phyloP scores from a whole-genome alignment of 116 monocot genomes.

The Thalassia testudinum region DNA sequence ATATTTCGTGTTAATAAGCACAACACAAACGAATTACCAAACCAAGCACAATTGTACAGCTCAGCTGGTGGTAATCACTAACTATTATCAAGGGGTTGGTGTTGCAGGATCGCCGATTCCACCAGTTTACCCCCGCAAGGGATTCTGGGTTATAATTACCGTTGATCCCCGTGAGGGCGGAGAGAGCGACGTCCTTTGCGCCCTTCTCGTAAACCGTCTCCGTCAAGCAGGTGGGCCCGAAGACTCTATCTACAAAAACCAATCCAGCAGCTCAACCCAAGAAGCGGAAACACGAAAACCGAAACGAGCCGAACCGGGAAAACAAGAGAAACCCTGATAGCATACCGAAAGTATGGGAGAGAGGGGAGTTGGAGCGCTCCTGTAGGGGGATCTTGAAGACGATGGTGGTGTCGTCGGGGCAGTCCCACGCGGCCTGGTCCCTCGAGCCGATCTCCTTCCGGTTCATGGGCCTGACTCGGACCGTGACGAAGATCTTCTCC shows the following conservation, averaged over 20 bases:
- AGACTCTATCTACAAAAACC: slow-evolving; percentile 57
- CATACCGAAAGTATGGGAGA: slow-evolving; percentile 71
- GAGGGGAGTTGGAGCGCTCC: slow-evolving; percentile 37
- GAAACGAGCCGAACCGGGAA: background rate
- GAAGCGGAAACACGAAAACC: background rate
- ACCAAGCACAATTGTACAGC: too few relatives aligned
- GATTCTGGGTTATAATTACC: too few relatives aligned
- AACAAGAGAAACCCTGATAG: background rate
- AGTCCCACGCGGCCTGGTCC: slow-evolving; percentile 78
- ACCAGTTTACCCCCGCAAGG: too few relatives aligned
- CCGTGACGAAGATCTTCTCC: slow-evolving; percentile 88
- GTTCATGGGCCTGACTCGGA: slow-evolving; percentile 66
- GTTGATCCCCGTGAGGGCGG: slow-evolving; percentile 90
- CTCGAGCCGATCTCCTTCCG: slow-evolving; percentile 47
- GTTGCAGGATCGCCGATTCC: too few relatives aligned
- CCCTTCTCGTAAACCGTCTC: slow-evolving; percentile 79
- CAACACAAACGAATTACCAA: too few relatives aligned
- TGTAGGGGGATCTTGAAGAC: slow-evolving; percentile 30
- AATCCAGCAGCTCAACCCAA: background rate
- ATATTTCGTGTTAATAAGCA: too few relatives aligned
- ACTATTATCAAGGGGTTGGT: too few relatives aligned
- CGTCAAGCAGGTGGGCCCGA: slow-evolving; percentile 60
- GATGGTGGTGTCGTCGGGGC: slow-evolving; percentile 45
- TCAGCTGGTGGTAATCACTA: too few relatives aligned
- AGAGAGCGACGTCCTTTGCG: slow-evolving; percentile 83